Conservation (phyloP, 202 grass and related monocot species). For the Musa balbisiana region DNA sequence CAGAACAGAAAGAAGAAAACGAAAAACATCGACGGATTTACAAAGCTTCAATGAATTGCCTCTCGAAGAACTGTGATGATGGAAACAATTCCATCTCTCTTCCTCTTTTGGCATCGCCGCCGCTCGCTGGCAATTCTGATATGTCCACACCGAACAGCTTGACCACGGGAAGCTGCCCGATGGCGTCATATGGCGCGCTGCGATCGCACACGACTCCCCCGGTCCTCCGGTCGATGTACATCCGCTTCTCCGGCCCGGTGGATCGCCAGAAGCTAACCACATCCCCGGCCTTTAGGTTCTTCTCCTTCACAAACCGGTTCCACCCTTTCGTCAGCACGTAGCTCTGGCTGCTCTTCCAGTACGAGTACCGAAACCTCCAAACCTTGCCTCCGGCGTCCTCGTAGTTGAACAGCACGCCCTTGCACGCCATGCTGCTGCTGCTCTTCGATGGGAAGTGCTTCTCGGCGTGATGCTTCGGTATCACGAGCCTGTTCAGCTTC, state of each 20-base stretch:
- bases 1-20: too few species aligned
- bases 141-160: conserved; percentile 86
- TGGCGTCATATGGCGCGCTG: neutral
- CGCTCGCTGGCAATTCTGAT: neutral
- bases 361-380: conserved; percentile 82
- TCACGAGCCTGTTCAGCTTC: conserved; percentile 1
- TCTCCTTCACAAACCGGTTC: conserved; percentile 84
- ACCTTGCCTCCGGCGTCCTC: conserved; percentile 77
- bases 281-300: conserved; percentile 60
- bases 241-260: conserved; percentile 45
- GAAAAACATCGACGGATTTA: too few species aligned
- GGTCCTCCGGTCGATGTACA: conserved; percentile 76
- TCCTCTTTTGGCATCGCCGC: conserved; percentile 28
- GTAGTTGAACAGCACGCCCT: conserved; percentile 75
- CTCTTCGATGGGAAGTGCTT: neutral
- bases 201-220: neutral
- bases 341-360: conserved; percentile 96
- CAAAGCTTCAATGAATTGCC: conserved; percentile 21
- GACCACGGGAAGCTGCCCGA: conserved; percentile 27
- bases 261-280: conserved; percentile 69
- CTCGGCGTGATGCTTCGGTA: neutral
- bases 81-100: conserved; percentile 14
- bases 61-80: conserved; percentile 35
- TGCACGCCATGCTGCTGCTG: neutral
- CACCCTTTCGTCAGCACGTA: conserved; percentile 94